Evolutionary conservation across 768 basidiomycete species (phyloP).

Genomic region (Sarcomyxa edulis): DNA sequence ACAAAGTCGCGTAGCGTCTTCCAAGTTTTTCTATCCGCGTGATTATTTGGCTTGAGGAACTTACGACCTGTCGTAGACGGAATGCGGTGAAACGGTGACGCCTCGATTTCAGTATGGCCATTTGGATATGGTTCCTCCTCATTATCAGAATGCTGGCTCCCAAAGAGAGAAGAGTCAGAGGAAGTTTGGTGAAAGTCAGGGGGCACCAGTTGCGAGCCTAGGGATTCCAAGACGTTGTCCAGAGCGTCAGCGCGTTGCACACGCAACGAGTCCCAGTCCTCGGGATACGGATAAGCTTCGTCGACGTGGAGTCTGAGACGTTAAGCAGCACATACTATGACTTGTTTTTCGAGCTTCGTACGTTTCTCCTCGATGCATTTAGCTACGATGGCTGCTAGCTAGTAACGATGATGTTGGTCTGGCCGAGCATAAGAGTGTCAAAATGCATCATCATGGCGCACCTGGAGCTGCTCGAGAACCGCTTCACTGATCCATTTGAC

Average conservation of each 20-base stretch:
- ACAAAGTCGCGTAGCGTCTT: conserved; percentile 85
- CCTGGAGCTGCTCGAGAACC: conserved; percentile 73
- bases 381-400: conserved; percentile 72
- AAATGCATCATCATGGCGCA: conserved; percentile 25
- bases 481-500: conserved; percentile 74
- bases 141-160: conserved; percentile 60
- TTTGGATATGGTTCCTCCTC: conserved; percentile 13
- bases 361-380: conserved; percentile 74
- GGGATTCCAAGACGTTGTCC: conserved; percentile 65
- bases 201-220: conserved; percentile 70
- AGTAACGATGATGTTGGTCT: conserved; percentile 1
- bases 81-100: conserved; percentile 23
- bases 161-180: conserved; percentile 72
- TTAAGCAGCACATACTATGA: conserved; percentile 56
- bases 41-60: too few relatives aligned
- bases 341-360: conserved; percentile 49
- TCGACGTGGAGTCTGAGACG: too few relatives aligned
- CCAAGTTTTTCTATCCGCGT: conserved; percentile 55
- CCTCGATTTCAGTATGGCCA: conserved; percentile 5
- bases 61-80: conserved; percentile 25
- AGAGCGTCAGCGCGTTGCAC: conserved; percentile 55
- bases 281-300: conserved; percentile 1
- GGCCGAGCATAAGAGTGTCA: neutral
- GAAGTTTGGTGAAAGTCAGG: conserved; percentile 69
- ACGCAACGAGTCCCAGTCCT: conserved; percentile 75